Evolutionary conservation across 2,329 filamentous ascomycete genomes (phyloP).

Genomic region (Penicillium sp.): DNA sequence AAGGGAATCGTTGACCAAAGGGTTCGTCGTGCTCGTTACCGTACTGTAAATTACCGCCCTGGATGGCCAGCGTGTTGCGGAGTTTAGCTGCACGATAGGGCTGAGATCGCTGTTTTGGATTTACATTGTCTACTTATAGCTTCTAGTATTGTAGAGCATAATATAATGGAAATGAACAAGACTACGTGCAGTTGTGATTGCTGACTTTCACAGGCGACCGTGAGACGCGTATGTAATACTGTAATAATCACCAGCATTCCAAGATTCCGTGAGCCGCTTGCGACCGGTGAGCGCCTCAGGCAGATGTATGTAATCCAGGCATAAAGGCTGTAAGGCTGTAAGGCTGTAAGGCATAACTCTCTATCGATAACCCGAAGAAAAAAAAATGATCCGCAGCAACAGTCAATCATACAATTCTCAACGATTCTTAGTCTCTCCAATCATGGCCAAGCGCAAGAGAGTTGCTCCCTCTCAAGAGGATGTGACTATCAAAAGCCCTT

Average conservation of each 20-base stretch:
- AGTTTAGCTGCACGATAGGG: too few relatives aligned
- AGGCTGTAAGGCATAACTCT: slow-evolving; percentile 1
- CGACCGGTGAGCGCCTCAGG: slow-evolving; percentile 9
- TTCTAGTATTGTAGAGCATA: not conserved
- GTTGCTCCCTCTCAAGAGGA: slow-evolving; percentile 29
- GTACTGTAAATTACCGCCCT: slow-evolving; percentile 3
- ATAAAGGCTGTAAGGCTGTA: slow-evolving; percentile 1
- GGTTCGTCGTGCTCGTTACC: not conserved
- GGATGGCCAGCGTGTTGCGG: not conserved
- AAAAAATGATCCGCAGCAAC: slow-evolving; percentile 12
- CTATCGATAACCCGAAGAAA: slow-evolving; percentile 23
- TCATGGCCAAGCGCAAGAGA: slow-evolving; percentile 45
- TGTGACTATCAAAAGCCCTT: slow-evolving; percentile 19
- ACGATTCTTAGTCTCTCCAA: slow-evolving; percentile 4
- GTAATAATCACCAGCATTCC: slow-evolving; percentile 5
- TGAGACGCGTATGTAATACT: slow-evolving; percentile 13
- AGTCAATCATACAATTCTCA: slow-evolving; percentile 2
- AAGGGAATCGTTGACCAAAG: slow-evolving; percentile 4
- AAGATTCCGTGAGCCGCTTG: slow-evolving; percentile 12
- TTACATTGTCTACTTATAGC: too few relatives aligned
- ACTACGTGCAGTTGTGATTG: not conserved
- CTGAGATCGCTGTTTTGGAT: too few relatives aligned
- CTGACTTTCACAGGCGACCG: slow-evolving; percentile 1
- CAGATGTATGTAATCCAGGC: slow-evolving; percentile 3
- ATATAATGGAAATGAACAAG: too few relatives aligned